phyloP scores from a whole-genome alignment of 2,329 filamentous ascomycete species.

The Venturia nashicola region DNA sequence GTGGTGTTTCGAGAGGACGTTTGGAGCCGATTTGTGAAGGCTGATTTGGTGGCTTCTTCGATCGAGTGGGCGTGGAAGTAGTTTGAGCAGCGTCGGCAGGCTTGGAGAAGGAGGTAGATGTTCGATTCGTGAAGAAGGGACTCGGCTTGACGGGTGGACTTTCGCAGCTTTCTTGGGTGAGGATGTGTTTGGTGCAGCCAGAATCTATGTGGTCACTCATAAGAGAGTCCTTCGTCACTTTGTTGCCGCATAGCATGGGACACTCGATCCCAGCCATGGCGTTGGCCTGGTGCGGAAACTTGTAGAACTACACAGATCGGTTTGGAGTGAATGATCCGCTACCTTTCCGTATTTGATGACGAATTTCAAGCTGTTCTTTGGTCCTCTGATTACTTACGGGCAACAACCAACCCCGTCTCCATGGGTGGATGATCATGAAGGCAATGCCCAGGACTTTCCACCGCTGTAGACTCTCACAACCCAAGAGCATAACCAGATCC shows the following conservation, averaged over 20 bases:
- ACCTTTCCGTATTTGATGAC: not conserved
- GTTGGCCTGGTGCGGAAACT: not conserved
- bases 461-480: not conserved
- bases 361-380: not conserved
- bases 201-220: slow-evolving; percentile 93
- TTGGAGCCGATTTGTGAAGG: slow-evolving; percentile 14
- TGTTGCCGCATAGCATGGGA: not conserved
- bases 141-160: not conserved
- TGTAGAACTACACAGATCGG: not conserved
- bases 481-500: not conserved
- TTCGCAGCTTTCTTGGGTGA: not conserved
- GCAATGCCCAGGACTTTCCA: not conserved
- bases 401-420: not conserved
- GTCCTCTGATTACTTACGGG: not conserved
- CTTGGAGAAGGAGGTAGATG: slow-evolving; percentile 15
- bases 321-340: not conserved
- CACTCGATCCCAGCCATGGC: not conserved
- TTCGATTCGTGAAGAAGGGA: slow-evolving; percentile 42
- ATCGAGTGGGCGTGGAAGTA: not conserved
- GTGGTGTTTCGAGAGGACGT: slow-evolving; percentile 16
- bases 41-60: not conserved
- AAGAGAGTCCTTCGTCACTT: slow-evolving; percentile 38
- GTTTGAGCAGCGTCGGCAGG: not conserved
- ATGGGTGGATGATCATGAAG: not conserved
- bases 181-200: slow-evolving; percentile 44